A percentile compares a stretch with the other conserved stretches of the same genome.
These are phyloP conservation scores for Penicillium sumatraense DNA, from an alignment of 2,329 filamentous ascomycete genomes.

Conservation along the genomic window DNA sequence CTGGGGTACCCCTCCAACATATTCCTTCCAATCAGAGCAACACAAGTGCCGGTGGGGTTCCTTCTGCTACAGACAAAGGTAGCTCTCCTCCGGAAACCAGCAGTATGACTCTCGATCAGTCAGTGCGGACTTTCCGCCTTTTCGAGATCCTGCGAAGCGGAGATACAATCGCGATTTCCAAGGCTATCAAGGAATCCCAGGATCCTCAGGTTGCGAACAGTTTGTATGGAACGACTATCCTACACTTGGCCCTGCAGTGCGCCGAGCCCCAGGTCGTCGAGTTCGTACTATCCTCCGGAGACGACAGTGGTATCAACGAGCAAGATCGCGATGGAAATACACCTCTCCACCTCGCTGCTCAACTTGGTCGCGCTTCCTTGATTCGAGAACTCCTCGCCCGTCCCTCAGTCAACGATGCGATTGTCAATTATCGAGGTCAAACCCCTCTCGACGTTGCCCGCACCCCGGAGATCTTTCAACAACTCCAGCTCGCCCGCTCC, in stretches of 20 bases:
- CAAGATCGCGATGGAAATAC: conserved; percentile 95
- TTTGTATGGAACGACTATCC: conserved; percentile 75
- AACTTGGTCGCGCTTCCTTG: conserved; percentile 77
- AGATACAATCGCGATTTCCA: conserved; percentile 87
- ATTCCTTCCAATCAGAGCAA: conserved; percentile 22
- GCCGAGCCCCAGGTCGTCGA: conserved; percentile 91
- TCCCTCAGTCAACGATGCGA: conserved; percentile 82
- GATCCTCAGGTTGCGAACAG: conserved; percentile 54
- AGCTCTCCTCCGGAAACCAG: conserved; percentile 36
- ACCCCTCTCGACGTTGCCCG: conserved; percentile 86
- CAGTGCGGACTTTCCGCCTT: conserved; percentile 89
- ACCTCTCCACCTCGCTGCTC: conserved; percentile 83
- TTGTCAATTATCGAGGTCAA: conserved; percentile 82
- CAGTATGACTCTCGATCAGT: conserved; percentile 77
- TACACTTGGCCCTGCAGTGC: conserved; percentile 94
- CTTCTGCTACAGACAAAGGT: too few relatives aligned
- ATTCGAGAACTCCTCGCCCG: conserved; percentile 85
- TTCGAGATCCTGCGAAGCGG: conserved; percentile 91
- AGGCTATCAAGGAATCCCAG: conserved; percentile 68
- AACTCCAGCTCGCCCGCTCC: conserved; percentile 86
- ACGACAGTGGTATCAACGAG: conserved; percentile 80
- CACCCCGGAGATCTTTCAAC: conserved; percentile 93
- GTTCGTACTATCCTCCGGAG: conserved; percentile 80
- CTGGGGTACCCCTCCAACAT: conserved; percentile 33
- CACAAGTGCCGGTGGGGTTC: too few relatives aligned